These are phyloP conservation scores for Fistulinella prunicolor DNA, from an alignment of 768 basidiomycete species.

Conservation along the genomic window DNA sequence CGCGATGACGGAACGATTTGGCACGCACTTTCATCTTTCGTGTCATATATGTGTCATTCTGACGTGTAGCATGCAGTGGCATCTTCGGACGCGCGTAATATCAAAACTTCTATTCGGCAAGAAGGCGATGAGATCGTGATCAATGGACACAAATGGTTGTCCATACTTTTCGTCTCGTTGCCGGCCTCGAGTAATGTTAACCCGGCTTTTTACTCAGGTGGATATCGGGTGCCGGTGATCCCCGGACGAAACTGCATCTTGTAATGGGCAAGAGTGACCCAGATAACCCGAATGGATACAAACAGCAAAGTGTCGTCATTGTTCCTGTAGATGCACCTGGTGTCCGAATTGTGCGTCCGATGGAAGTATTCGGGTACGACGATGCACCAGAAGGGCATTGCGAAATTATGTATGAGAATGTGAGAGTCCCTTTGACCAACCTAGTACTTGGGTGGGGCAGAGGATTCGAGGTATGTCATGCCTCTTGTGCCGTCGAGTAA, in stretches of 20 bases:
- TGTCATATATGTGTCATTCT: slow-evolving; percentile 7
- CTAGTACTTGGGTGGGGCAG: slow-evolving; percentile 90
- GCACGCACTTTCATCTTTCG: slow-evolving; percentile 34
- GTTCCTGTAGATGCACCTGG: slow-evolving; percentile 89
- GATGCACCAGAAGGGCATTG: slow-evolving; percentile 97
- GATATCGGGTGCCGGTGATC: slow-evolving; percentile 97
- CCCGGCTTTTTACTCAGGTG: slow-evolving; percentile 56
- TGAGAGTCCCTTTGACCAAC: slow-evolving; percentile 81
- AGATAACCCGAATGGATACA: slow-evolving; percentile 67
- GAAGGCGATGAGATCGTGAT: slow-evolving; percentile 89
- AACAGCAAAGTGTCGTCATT: slow-evolving; percentile 91
- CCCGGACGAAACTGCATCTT: slow-evolving; percentile 83
- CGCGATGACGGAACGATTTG: slow-evolving; percentile 94
- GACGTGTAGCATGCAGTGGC: slow-evolving; percentile 46
- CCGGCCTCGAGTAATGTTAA: background rate
- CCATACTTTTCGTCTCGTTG: background rate
- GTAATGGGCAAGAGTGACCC: slow-evolving; percentile 96
- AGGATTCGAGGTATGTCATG: slow-evolving; percentile 75
- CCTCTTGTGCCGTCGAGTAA: background rate
- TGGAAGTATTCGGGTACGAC: slow-evolving; percentile 92
- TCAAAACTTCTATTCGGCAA: slow-evolving; percentile 78
- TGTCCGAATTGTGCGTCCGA: slow-evolving; percentile 85
- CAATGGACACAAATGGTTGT: slow-evolving; percentile 94
- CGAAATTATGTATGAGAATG: slow-evolving; percentile 93
- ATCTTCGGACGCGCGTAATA: slow-evolving; percentile 96